Evolutionary conservation across 179 eudicot genomes (phyloP).

Genomic region (Beta macrorhiza): DNA sequence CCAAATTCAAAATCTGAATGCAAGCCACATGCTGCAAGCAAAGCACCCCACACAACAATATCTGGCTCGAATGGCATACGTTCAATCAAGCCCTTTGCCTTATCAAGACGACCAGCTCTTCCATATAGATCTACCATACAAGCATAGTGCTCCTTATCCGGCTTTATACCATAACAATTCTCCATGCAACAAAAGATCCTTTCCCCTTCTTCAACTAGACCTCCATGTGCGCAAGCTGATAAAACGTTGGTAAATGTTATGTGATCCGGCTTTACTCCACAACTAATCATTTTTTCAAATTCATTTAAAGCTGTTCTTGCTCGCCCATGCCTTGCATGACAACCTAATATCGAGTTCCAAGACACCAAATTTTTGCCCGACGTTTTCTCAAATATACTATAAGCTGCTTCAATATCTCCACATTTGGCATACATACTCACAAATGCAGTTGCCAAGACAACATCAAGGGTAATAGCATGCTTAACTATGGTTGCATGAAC

Average conservation of each 20-base stretch:
- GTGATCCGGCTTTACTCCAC: constrained; percentile 50
- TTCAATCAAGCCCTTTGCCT: constrained; percentile 52
- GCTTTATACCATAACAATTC: constrained; percentile 37
- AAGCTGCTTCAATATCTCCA: constrained; percentile 65
- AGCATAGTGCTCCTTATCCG: constrained; percentile 62
- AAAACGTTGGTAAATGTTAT: constrained; percentile 63
- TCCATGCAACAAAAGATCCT: constrained; percentile 44
- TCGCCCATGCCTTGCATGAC: constrained; percentile 58
- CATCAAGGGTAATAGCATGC: constrained; percentile 44
- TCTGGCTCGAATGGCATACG: constrained; percentile 69
- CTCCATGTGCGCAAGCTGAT: constrained; percentile 70
- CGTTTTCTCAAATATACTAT: constrained; percentile 43
- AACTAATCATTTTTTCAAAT: constrained; percentile 49
- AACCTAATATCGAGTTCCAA: constrained; percentile 71
- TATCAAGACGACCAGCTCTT: constrained; percentile 55
- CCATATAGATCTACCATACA: constrained; percentile 85
- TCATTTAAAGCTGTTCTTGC: constrained; percentile 54
- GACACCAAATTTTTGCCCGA: constrained; percentile 44
- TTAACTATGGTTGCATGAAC: constrained; percentile 53
- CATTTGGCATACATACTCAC: constrained; percentile 80
- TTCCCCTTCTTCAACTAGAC: constrained; percentile 62
- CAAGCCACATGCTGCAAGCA: constrained; percentile 67
- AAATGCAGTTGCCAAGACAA: constrained; percentile 54
- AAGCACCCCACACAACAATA: constrained; percentile 76
- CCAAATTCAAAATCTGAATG: constrained; percentile 53